Base-by-base conservation (phyloP, 1,139 yeast species). In the Blastobotrys aristatus region DNA sequence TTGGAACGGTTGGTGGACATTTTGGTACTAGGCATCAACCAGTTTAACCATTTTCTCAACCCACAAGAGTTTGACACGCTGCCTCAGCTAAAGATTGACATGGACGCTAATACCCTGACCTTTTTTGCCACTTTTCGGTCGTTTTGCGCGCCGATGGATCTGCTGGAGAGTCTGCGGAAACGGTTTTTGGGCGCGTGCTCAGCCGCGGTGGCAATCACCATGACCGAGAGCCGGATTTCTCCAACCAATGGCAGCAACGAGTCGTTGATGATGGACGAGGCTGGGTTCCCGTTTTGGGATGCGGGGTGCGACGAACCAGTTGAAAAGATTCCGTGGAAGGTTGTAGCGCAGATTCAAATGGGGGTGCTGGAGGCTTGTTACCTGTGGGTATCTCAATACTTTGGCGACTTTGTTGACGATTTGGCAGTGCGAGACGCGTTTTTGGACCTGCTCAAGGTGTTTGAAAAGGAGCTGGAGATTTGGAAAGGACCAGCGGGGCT, bases 281-380 rank as follows among this genome's bases (percentile, higher is more conserved):
- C 29, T 10, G 31, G 43, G 11, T 77, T 75, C 55, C 84, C 84
- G 1, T 71, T 72, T 53, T 61, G 65, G 66, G 62, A 56, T 35
- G 57, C 65, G 1, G 55, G 50, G 16, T 57, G 63, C 52, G 71
- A 68, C 41, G 51, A 60, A 2, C 55, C 61, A 13, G 57, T 67
- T 6, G 48, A 64, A 21, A 63, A 65, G 2, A 55, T 72, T 21
- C 78, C 77, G 49, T 75, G 79, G 84, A 70, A 79, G 60, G 70
- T 76, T 68, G 72, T 80, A 63, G 75, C 81, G 56, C 76, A 83
- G 61, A 85, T 89, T 47, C 96, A 89, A 60, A 75, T 84, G 47
- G 95, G 95, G 44, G 80, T 89, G 38, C 70, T 89, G 53, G 95
- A 87, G 61, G 87, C 89, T 1, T 71, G 88, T 50, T 77, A 81